Percentiles rank a stretch among this genome's conserved stretches.
These are phyloP conservation scores for Tricholoma furcatifolium DNA, from an alignment of 768 basidiomycete species.

Conservation along the genomic window DNA sequence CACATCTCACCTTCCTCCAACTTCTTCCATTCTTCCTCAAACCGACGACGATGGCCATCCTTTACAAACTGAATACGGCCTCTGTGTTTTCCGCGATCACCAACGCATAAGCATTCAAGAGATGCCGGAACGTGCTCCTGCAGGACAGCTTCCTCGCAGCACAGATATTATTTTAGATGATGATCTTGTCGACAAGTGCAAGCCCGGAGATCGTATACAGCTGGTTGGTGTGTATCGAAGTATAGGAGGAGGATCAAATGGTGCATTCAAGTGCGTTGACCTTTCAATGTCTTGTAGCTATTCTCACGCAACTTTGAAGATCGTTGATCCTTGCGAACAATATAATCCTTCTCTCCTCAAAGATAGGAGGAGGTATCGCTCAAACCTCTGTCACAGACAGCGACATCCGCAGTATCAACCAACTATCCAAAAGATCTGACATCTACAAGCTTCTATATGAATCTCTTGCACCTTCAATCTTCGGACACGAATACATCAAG, in stretches of 20 bases:
- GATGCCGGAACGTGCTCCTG: slow-evolving; percentile 98
- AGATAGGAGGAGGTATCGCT: slow-evolving; percentile 92
- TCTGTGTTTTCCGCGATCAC: slow-evolving; percentile 91
- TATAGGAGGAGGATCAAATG: slow-evolving; percentile 85
- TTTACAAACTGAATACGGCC: slow-evolving; percentile 89
- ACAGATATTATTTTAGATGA: slow-evolving; percentile 96
- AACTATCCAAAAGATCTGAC: slow-evolving; percentile 81
- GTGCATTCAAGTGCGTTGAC: slow-evolving; percentile 85
- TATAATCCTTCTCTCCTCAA: slow-evolving; percentile 90
- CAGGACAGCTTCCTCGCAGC: slow-evolving; percentile 94
- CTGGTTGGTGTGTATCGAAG: slow-evolving; percentile 94
- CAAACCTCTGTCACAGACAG: slow-evolving; percentile 89
- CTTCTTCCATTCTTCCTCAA: slow-evolving; percentile 84
- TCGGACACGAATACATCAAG: slow-evolving; percentile 95
- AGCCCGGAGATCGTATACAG: slow-evolving; percentile 97
- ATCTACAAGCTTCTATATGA: slow-evolving; percentile 89
- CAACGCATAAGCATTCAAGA: slow-evolving; percentile 98
- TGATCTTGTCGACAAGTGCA: slow-evolving; percentile 95
- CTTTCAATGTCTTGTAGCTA: slow-evolving; percentile 11
- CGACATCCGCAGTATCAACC: slow-evolving; percentile 95
- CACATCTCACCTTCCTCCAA: slow-evolving; percentile 82
- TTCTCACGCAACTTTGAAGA: slow-evolving; percentile 39
- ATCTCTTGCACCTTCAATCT: slow-evolving; percentile 97
- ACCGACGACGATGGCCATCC: slow-evolving; percentile 87
- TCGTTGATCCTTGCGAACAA: slow-evolving; percentile 95